Evolutionary conservation across 2,329 filamentous ascomycete species (phyloP), one percentile per base, ranked within the genome.

Genomic region (Fusarium denticulatum): DNA sequence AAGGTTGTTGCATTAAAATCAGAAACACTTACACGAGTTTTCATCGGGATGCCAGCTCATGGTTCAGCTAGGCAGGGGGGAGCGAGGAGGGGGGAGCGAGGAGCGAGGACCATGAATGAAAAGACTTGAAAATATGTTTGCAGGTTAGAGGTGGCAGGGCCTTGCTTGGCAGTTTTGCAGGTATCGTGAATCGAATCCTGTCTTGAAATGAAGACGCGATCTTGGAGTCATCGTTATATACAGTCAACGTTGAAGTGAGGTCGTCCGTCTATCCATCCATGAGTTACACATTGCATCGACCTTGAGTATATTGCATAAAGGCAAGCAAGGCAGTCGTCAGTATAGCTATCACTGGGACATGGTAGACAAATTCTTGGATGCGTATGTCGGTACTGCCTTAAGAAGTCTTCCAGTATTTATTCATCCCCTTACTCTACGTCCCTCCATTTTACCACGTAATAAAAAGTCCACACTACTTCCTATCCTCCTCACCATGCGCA

Each of bases 161-260:
- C 45, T 60, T 49, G 34, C 30, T 52, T 60, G 34, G 46, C 36
- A 42, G 22, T 73, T 60, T 42, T 49, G 53, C 55, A 30, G 28
- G 36, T 62, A 55, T 66, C 30, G 40, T 58, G 52, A 47, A 71
- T 71, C 66, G 37, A 47, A 71, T 71, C 61, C 50, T n/a, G 69
- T 71, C 67, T 67, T 70, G 37, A 30, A 56, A 45, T 45, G 14
- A 22, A 67, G 66, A 62, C 42, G 40, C 61, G 28, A 47, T 40
- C n/a, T 50, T 32, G 37, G 49, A 40, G 26, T 36, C 26, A 34
- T 62, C 28, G 2, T 37, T 11, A 24, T 9, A 20, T n/a, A 22
- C 40, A 52, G 18, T 43, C 16, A 18, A 26, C 20, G 13, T 14
- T 39, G 20, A 26, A 30, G 36, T 45, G 37, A 61, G 32, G 37